These are phyloP conservation scores for Sphaerulina populicola DNA, from an alignment of 2,329 filamentous ascomycete species.

Conservation along the genomic window DNA sequence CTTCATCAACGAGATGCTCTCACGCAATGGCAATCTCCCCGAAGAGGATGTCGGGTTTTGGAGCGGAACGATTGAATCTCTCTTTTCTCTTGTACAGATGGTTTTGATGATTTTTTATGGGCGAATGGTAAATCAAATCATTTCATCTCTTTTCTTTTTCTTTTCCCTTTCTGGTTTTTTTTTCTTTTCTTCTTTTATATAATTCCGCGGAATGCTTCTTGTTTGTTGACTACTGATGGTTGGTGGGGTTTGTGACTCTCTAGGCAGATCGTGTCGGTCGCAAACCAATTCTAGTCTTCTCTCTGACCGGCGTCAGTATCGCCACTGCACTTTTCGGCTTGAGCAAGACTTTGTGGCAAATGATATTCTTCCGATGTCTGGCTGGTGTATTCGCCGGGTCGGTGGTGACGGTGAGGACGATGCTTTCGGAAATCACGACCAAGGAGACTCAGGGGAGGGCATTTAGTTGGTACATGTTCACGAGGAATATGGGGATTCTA, in stretches of 20 bases:
- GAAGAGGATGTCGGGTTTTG: constrained; percentile 70
- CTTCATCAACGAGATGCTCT: constrained; percentile 70
- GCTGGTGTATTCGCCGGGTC: constrained; percentile 68
- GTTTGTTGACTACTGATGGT: too few species aligned
- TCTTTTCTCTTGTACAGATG: constrained; percentile 70
- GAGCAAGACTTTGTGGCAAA: constrained; percentile 59
- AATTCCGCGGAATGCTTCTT: too few species aligned
- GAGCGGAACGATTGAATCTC: constrained; percentile 60
- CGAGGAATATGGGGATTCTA: constrained; percentile 63
- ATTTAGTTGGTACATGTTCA: constrained; percentile 70
- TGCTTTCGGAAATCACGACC: constrained; percentile 67
- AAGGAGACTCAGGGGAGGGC: constrained; percentile 60
- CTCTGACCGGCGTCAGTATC: constrained; percentile 55
- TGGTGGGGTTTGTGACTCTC: too few species aligned
- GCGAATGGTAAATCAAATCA: constrained; percentile 32
- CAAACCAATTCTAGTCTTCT: constrained; percentile 62
- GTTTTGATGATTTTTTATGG: constrained; percentile 73
- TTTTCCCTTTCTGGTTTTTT: too few species aligned
- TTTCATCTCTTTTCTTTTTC: too few species aligned
- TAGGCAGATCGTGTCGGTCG: constrained; percentile 58
- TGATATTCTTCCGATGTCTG: constrained; percentile 62
- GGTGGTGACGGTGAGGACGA: constrained; percentile 65
- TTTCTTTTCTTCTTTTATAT: too few species aligned
- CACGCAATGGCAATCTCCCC: constrained; percentile 53
- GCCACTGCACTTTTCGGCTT: constrained; percentile 61